phyloP scores from a whole-genome alignment of 495 filamentous ascomycete genomes.

The Penicillium turbatum region DNA sequence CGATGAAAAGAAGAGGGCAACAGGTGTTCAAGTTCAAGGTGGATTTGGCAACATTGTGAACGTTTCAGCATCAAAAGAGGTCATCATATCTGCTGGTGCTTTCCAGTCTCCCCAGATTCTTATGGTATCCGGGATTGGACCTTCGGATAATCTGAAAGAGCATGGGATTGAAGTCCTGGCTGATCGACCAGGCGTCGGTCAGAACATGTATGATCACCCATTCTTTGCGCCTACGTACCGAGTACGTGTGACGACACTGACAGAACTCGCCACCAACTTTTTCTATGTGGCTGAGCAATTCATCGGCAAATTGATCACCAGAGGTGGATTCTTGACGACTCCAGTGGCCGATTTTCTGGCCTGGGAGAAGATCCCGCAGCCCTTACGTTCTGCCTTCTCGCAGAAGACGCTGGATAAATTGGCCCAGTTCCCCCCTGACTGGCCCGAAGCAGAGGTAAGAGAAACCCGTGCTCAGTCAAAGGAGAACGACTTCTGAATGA shows the following conservation, averaged over 20 bases:
- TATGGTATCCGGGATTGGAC: constrained; percentile 47
- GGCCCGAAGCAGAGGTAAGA: constrained; percentile 54
- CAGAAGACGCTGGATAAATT: constrained; percentile 24
- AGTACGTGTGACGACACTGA: constrained; percentile 23
- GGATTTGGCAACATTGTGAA: constrained; percentile 28
- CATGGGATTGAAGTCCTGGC: constrained; percentile 37
- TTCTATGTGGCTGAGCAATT: constrained; percentile 12
- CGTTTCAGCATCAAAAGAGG: constrained; percentile 38
- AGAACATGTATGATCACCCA: constrained; percentile 44
- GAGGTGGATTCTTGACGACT: constrained; percentile 34
- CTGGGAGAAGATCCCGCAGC: constrained; percentile 48
- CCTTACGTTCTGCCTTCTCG: constrained; percentile 22
- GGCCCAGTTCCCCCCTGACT: constrained; percentile 43
- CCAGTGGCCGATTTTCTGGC: constrained; percentile 38
- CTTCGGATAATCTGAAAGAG: constrained; percentile 24
- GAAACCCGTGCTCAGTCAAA: constrained; percentile 8
- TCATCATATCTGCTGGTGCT: constrained; percentile 39
- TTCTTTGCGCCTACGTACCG: constrained; percentile 22
- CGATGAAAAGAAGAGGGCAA: constrained; percentile 2
- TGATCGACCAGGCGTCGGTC: constrained; percentile 44
- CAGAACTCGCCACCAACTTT: constrained; percentile 11
- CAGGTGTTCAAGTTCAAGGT: constrained; percentile 8
- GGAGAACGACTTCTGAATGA: not conserved
- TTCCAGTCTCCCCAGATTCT: constrained; percentile 38
- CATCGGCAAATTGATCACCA: constrained; percentile 1